These are phyloP conservation scores for Pulveroboletus ravenelii DNA, from an alignment of 768 basidiomycete species.

Conservation along the genomic window DNA sequence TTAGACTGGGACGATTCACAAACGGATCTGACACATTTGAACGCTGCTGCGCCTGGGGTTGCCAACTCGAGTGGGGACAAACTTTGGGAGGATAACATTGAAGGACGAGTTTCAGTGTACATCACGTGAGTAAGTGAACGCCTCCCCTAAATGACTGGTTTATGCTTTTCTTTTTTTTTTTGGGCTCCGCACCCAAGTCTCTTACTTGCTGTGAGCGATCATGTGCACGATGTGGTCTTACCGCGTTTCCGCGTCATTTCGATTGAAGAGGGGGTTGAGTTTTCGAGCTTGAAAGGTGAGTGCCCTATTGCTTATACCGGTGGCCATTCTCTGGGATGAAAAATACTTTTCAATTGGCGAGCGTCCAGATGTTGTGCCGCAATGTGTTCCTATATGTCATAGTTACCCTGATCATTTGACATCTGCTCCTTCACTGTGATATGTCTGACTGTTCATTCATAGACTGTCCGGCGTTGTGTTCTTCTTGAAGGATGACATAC, in stretches of 20 bases:
- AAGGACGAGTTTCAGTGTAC: slow-evolving; percentile 95
- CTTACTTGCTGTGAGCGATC: background rate
- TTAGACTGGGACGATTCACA: slow-evolving; percentile 85
- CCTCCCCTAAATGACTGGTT: slow-evolving; percentile 12
- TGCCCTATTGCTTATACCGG: background rate
- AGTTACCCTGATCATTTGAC: slow-evolving; percentile 81
- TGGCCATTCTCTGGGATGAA: slow-evolving; percentile 45
- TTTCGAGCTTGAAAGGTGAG: slow-evolving; percentile 6
- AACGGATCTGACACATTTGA: slow-evolving; percentile 76
- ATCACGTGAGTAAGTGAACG: background rate
- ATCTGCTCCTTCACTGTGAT: background rate
- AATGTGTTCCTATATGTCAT: slow-evolving; percentile 70
- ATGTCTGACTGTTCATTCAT: slow-evolving; percentile 6
- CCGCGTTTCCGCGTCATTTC: background rate
- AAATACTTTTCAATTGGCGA: slow-evolving; percentile 39
- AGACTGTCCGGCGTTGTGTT: background rate
- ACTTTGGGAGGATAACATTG: slow-evolving; percentile 98
- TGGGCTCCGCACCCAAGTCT: background rate
- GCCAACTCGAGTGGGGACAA: slow-evolving; percentile 83
- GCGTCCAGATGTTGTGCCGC: slow-evolving; percentile 45
- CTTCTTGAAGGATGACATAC: background rate
- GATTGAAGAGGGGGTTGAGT: background rate
- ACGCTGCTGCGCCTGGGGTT: slow-evolving; percentile 65
- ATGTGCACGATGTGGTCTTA: background rate
- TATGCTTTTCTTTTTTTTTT: background rate